Base-by-base conservation (phyloP, 225 moss, liverwort and hornwort genomes). In the Anthoceros angustus region DNA sequence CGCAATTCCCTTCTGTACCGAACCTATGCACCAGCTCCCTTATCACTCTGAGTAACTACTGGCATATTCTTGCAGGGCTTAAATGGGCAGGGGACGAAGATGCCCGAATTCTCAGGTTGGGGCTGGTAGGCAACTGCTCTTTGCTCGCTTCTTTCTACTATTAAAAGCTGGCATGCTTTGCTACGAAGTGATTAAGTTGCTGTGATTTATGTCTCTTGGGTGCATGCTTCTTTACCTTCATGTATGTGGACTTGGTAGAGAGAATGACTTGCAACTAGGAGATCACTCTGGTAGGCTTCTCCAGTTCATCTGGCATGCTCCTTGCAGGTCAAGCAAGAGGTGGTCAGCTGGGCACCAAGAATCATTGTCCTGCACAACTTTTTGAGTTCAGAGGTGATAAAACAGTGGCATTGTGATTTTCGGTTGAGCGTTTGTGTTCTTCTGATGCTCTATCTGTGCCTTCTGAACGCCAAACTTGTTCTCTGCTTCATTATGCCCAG, bases 341-440 rank as follows among this genome's bases (percentile, higher is more conserved):
- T 82, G n/a, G 70, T 85, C 68, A 85, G 79, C 65, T 85, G 85
- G 85, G 70, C 82, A 77, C 85, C 85, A 72, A 80, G 85, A 68
- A 82, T 85, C 41, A 82, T 85, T 70, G 70, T 82, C 42, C 65
- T 85, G 72, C 85, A 82, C 70, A 80, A 77, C 74, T 85, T 85
- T 40, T 76, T 85, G 23, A 76, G 82, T 74, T 77, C 76, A 67
- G 76, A 72, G 70, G 85, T 85, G 76, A 18, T 74, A 64, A 39
- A 42, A 24, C 62, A 8, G 10, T 9, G 8, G n/a, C 25, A 5
- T 32, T 15, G 15, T 49, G 38, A 45, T 12, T 67, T 6, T n/a
- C n/a, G n/a, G n/a, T n/a, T n/a, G n/a, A n/a, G n/a, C n/a, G n/a
- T n/a, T n/a, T n/a, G n/a, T n/a, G 25, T 12, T 67, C 1, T 26